Percentiles rank a stretch among this genome's conserved stretches.
Evolutionary conservation across 2,329 filamentous ascomycete species (phyloP).

Genomic region (Phyllachora maydis): DNA sequence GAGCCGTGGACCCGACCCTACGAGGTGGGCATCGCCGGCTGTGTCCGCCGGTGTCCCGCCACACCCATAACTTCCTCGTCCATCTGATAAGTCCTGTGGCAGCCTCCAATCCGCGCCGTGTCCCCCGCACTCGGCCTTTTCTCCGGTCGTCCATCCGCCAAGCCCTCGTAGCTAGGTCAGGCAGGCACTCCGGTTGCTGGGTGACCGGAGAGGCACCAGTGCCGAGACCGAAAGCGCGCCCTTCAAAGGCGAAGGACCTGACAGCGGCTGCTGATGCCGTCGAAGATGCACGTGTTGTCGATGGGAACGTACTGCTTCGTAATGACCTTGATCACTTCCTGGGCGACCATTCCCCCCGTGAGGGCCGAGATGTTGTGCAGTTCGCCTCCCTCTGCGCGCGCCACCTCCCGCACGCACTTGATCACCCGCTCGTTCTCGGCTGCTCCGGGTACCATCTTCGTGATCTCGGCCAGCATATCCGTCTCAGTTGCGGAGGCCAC

Average conservation of each 20-base stretch:
- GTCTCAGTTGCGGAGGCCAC: constrained; percentile 20
- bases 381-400: constrained; percentile 63
- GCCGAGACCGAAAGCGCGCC: too few relatives aligned
- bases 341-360: constrained; percentile 82
- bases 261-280: constrained; percentile 43
- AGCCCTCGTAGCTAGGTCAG: too few relatives aligned
- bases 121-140: too few relatives aligned
- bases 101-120: too few relatives aligned
- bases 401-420: constrained; percentile 42
- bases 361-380: constrained; percentile 82
- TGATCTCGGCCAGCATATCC: constrained; percentile 28
- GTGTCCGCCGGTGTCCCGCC: too few relatives aligned
- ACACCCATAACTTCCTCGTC: too few relatives aligned
- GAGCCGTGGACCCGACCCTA: too few relatives aligned
- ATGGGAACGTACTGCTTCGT: constrained; percentile 54
- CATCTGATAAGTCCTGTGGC: too few relatives aligned
- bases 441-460: constrained; percentile 21
- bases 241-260: constrained; percentile 32
- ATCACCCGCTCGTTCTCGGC: constrained; percentile 25
- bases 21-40: too few relatives aligned
- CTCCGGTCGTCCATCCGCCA: too few relatives aligned
- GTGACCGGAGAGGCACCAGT: too few relatives aligned
- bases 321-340: constrained; percentile 85
- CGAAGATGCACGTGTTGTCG: constrained; percentile 51
- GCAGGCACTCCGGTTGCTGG: too few relatives aligned